These are phyloP conservation scores for Cichorium intybus DNA, from an alignment of 140 eudicot species.

Conservation along the genomic window DNA sequence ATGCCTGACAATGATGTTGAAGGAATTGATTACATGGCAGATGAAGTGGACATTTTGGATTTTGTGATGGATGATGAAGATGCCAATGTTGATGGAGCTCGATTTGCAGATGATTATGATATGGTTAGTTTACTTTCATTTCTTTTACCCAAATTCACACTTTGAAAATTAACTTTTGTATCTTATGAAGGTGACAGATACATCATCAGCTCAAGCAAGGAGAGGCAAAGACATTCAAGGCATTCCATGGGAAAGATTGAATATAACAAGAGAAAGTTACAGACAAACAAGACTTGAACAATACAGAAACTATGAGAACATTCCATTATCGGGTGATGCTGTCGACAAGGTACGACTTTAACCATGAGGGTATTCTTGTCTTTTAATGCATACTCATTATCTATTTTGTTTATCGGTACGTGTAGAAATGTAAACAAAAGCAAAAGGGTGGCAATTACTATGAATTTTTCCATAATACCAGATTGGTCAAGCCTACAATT, in stretches of 20 bases:
- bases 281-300: slow-evolving; percentile 81
- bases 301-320: slow-evolving; percentile 88
- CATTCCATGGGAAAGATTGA: slow-evolving; percentile 85
- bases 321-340: slow-evolving; percentile 81
- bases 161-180: slow-evolving; percentile 1
- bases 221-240: slow-evolving; percentile 97
- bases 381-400: too few relatives aligned
- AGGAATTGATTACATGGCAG: slow-evolving; percentile 52
- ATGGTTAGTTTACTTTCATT: slow-evolving; percentile 44
- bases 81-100: slow-evolving; percentile 38
- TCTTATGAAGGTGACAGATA: slow-evolving; percentile 71
- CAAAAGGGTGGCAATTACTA: slow-evolving; percentile 74
- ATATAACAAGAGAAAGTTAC: slow-evolving; percentile 77
- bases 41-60: slow-evolving; percentile 59
- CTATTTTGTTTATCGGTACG: neutral
- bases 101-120: slow-evolving; percentile 61
- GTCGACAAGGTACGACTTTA: slow-evolving; percentile 56
- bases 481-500: slow-evolving; percentile 91
- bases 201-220: slow-evolving; percentile 79
- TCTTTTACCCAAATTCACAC: neutral
- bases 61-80: slow-evolving; percentile 53
- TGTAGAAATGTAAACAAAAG: slow-evolving; percentile 72
- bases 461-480: slow-evolving; percentile 78
- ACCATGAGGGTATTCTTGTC: too few relatives aligned
- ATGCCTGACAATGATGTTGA: slow-evolving; percentile 45